Conservation (phyloP, 2,329 filamentous ascomycete species). For the Neonectria punicea region DNA sequence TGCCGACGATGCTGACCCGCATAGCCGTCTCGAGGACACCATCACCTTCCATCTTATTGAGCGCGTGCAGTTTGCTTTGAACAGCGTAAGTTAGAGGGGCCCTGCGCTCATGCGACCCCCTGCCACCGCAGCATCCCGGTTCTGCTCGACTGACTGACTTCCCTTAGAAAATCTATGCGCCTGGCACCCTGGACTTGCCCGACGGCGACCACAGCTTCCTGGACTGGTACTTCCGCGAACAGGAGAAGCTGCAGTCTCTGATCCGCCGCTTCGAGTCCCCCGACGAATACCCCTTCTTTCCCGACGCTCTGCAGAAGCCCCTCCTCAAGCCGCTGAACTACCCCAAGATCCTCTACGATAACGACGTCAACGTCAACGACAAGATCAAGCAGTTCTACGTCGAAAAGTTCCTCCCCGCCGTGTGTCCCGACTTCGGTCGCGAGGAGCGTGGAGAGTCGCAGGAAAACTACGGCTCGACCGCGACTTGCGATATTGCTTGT, state of each 20-base stretch:
- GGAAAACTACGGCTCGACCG: constrained; percentile 95
- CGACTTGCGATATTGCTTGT: constrained; percentile 89
- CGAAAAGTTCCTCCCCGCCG: constrained; percentile 81
- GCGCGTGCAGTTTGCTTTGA: constrained; percentile 95
- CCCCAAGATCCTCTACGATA: constrained; percentile 85
- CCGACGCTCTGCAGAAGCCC: constrained; percentile 78
- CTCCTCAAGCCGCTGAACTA: constrained; percentile 91
- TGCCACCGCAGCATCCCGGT: constrained; percentile 19
- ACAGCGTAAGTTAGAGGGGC: constrained; percentile 56
- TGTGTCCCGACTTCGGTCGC: constrained; percentile 81
- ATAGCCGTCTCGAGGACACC: constrained; percentile 93
- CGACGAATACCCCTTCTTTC: constrained; percentile 98
- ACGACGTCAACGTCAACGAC: constrained; percentile 90
- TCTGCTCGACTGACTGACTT: constrained; percentile 24
- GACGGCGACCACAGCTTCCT: constrained; percentile 80
- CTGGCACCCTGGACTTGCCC: constrained; percentile 83
- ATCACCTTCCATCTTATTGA: constrained; percentile 98
- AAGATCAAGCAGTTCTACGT: constrained; percentile 90
- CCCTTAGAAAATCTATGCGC: constrained; percentile 77
- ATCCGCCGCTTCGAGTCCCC: constrained; percentile 96
- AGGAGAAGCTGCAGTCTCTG: constrained; percentile 90
- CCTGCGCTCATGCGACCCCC: constrained; percentile 28
- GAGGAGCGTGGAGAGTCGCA: constrained; percentile 84
- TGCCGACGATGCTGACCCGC: constrained; percentile 23
- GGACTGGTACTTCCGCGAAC: constrained; percentile 92